phyloP scores from a whole-genome alignment of 2,329 filamentous ascomycete genomes.

The Mollisia scopiformis region DNA sequence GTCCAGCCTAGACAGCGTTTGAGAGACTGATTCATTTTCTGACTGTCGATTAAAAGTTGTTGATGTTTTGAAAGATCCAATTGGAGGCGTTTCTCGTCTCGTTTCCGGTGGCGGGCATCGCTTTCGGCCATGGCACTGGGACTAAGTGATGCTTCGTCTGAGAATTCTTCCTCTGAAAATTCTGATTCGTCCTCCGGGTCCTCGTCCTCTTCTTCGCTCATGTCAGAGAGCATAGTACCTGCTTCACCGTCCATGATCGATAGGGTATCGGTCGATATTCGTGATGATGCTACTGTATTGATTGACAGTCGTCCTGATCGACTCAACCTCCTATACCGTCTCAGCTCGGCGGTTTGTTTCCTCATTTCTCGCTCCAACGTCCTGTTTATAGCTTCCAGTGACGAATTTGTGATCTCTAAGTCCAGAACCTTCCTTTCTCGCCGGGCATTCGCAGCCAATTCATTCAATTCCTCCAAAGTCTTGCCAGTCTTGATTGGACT shows the following conservation, averaged over 20 bases:
- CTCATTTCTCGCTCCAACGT: constrained; percentile 89
- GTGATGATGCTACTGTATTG: constrained; percentile 49
- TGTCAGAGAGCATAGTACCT: constrained; percentile 46
- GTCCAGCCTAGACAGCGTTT: constrained; percentile 89
- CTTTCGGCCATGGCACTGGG: constrained; percentile 44
- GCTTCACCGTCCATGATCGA: constrained; percentile 45
- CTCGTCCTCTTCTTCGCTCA: constrained; percentile 52
- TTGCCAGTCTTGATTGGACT: constrained; percentile 56
- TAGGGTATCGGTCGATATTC: constrained; percentile 47
- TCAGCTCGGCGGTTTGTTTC: constrained; percentile 86
- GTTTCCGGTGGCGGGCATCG: constrained; percentile 60
- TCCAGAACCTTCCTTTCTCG: constrained; percentile 95
- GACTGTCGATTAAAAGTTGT: constrained; percentile 83
- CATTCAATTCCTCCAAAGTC: constrained; percentile 65
- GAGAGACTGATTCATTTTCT: constrained; percentile 94
- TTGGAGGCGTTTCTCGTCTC: constrained; percentile 82
- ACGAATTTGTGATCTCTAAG: constrained; percentile 94
- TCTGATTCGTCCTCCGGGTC: constrained; percentile 49
- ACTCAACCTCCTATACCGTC: constrained; percentile 83
- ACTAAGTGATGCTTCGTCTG: constrained; percentile 38
- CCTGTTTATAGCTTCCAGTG: constrained; percentile 90
- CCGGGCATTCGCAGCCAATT: constrained; percentile 84
- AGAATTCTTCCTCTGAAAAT: constrained; percentile 52
- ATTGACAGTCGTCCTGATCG: constrained; percentile 76
- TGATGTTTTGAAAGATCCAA: constrained; percentile 88